Percentiles rank a stretch among this genome's conserved stretches.
phyloP scores from a whole-genome alignment of 2,329 filamentous ascomycete genomes.

The Colletotrichum filicis region DNA sequence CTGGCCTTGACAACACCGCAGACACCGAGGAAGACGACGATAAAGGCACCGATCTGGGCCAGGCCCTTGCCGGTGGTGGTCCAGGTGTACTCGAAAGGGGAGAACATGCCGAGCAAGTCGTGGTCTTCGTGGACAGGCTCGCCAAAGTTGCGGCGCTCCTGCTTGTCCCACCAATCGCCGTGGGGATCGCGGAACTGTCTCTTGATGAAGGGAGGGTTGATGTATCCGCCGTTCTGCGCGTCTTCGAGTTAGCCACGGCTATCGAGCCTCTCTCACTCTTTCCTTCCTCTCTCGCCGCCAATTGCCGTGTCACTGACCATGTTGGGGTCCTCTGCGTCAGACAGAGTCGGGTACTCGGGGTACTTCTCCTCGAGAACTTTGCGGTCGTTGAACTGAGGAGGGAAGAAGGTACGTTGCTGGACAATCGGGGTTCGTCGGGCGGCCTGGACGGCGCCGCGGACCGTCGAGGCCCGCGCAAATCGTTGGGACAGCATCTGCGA shows the following conservation, averaged over 20 bases:
- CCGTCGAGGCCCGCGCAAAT: constrained; percentile 62
- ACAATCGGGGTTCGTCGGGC: constrained; percentile 61
- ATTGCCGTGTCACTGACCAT: constrained; percentile 65
- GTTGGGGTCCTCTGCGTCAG: constrained; percentile 72
- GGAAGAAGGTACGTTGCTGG: constrained; percentile 68
- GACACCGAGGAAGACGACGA: constrained; percentile 71
- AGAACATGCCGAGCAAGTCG: constrained; percentile 91
- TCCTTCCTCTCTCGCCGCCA: not conserved
- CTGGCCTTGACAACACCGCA: constrained; percentile 74
- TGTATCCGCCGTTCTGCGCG: constrained; percentile 83
- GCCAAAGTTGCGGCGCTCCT: constrained; percentile 96
- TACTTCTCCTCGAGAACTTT: constrained; percentile 63
- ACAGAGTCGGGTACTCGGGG: constrained; percentile 57
- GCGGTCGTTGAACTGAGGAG: constrained; percentile 58
- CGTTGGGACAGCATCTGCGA: constrained; percentile 70
- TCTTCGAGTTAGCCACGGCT: constrained; percentile 38
- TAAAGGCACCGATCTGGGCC: constrained; percentile 75
- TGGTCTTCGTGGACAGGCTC: constrained; percentile 98
- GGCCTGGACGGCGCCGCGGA: constrained; percentile 56
- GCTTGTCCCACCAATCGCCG: constrained; percentile 95
- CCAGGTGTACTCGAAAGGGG: constrained; percentile 90
- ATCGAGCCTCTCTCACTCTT: not conserved
- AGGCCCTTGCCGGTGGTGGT: constrained; percentile 75
- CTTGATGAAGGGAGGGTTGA: constrained; percentile 83
- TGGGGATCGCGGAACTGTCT: constrained; percentile 93